These are phyloP conservation scores for Starmera dryadoides DNA, from an alignment of 805 yeast species.

Conservation along the genomic window DNA sequence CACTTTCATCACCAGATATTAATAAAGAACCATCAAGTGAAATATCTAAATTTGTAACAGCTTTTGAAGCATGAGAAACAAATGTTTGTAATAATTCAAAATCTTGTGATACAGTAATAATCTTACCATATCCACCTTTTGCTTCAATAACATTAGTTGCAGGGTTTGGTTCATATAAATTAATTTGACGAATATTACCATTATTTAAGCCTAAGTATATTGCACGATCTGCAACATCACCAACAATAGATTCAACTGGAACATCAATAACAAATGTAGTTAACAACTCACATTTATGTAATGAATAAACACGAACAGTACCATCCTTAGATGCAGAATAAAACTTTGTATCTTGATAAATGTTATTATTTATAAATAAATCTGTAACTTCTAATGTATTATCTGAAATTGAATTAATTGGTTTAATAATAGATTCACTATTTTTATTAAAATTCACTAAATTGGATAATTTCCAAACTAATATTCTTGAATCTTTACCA, in stretches of 20 bases:
- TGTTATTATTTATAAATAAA: constrained; percentile 40
- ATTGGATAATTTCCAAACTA: constrained; percentile 67
- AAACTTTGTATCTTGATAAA: constrained; percentile 51
- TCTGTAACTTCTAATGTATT: constrained; percentile 44
- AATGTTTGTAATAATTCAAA: constrained; percentile 42
- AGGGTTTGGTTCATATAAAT: constrained; percentile 33
- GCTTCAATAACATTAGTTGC: constrained; percentile 20
- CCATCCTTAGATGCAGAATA: constrained; percentile 68
- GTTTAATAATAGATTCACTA: constrained; percentile 36
- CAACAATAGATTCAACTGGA: constrained; percentile 48
- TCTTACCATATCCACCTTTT: constrained; percentile 22
- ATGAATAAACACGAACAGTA: constrained; percentile 66
- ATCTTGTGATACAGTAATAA: constrained; percentile 34
- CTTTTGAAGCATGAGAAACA: constrained; percentile 36
- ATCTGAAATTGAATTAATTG: constrained; percentile 52
- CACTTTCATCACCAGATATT: constrained; percentile 67
- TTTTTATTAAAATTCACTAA: constrained; percentile 28
- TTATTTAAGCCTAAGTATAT: constrained; percentile 61
- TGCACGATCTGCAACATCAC: constrained; percentile 76
- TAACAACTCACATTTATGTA: constrained; percentile 34
- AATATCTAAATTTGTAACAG: constrained; percentile 47
- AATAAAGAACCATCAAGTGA: constrained; percentile 72
- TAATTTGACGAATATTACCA: constrained; percentile 54
- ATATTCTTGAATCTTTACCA: constrained; percentile 75
- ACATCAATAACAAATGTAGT: constrained; percentile 66